These are phyloP conservation scores for Coemansia sp. DNA, from an alignment of 192 early-diverging fungal species.

Conservation along the genomic window DNA sequence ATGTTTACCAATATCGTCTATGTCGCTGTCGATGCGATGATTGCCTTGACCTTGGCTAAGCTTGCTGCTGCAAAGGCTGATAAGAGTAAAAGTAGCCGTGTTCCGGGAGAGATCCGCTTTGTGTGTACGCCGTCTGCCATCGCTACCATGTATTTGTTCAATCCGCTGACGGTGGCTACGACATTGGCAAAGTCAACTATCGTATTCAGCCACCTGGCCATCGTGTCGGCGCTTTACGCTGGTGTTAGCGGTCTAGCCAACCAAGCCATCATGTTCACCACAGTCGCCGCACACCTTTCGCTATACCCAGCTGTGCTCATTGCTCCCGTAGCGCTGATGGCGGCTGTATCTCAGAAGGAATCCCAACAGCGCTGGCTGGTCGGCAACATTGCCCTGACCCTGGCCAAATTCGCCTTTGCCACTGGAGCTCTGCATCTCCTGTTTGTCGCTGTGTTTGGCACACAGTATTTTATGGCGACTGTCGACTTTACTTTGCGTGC, in stretches of 20 bases:
- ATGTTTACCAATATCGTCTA: conserved; percentile 62
- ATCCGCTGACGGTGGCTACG: conserved; percentile 80
- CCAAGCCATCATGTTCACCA: conserved; percentile 70
- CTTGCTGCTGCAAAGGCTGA: conserved; percentile 61
- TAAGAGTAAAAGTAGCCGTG: neutral
- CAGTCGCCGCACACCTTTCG: conserved; percentile 82
- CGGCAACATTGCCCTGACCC: conserved; percentile 8
- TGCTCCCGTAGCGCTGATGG: conserved; percentile 49
- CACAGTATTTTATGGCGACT: conserved; percentile 35
- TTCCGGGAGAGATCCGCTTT: conserved; percentile 56
- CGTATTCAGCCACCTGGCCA: conserved; percentile 74
- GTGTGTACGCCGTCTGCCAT: conserved; percentile 41
- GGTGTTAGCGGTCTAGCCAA: conserved; percentile 59
- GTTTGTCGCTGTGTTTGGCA: conserved; percentile 31
- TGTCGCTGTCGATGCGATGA: conserved; percentile 65
- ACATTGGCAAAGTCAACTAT: conserved; percentile 77
- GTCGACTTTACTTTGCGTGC: conserved; percentile 64
- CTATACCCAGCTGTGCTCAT: conserved; percentile 88
- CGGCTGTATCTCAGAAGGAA: neutral
- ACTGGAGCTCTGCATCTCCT: conserved; percentile 26
- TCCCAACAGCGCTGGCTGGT: neutral
- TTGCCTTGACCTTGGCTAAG: conserved; percentile 63
- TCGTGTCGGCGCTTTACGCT: conserved; percentile 74
- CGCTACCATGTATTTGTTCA: conserved; percentile 70
- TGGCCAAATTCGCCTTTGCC: conserved; percentile 24